Evolutionary conservation across 208 protist species (phyloP).

Genomic region (Trypanosoma cruzi): DNA sequence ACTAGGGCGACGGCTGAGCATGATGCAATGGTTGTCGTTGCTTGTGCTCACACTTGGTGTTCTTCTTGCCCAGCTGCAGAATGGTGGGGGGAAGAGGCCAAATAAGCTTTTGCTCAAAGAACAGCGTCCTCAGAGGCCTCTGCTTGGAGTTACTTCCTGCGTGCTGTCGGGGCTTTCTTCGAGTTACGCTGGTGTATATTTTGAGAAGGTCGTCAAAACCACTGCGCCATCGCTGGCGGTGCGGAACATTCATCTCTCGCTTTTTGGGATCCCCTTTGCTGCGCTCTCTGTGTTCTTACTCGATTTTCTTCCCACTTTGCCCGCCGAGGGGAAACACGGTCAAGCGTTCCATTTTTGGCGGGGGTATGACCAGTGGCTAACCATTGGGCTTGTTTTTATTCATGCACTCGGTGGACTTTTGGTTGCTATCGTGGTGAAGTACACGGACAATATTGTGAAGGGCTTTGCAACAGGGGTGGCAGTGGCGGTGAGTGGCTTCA

Average conservation of each 20-base stretch:
- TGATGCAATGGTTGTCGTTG: conserved; percentile 72
- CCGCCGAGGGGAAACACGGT: conserved; percentile 17
- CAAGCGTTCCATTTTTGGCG: conserved; percentile 67
- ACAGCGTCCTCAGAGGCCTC: conserved; percentile 3
- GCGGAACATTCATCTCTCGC: conserved; percentile 82
- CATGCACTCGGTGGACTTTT: conserved; percentile 82
- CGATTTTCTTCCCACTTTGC: conserved; percentile 55
- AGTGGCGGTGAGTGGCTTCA: conserved; percentile 68
- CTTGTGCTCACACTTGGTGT: conserved; percentile 62
- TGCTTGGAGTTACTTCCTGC: conserved; percentile 60
- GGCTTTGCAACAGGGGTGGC: conserved; percentile 83
- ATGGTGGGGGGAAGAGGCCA: neutral
- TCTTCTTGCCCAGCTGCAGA: conserved; percentile 49
- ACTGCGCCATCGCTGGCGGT: conserved; percentile 65
- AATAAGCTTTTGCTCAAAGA: neutral
- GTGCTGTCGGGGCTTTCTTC: conserved; percentile 65
- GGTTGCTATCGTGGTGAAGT: conserved; percentile 80
- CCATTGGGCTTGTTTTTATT: conserved; percentile 65
- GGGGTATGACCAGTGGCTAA: conserved; percentile 52
- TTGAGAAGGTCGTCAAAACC: conserved; percentile 84
- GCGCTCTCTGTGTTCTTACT: conserved; percentile 60
- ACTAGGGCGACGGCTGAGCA: conserved; percentile 49
- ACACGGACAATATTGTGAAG: conserved; percentile 90
- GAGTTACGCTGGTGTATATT: conserved; percentile 86
- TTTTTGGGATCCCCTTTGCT: conserved; percentile 74